A percentile compares a stretch with the other conserved stretches of the same genome.
phyloP scores from a whole-genome alignment of 176 grass and related monocot species.

The Bolboschoenus planiculmis region DNA sequence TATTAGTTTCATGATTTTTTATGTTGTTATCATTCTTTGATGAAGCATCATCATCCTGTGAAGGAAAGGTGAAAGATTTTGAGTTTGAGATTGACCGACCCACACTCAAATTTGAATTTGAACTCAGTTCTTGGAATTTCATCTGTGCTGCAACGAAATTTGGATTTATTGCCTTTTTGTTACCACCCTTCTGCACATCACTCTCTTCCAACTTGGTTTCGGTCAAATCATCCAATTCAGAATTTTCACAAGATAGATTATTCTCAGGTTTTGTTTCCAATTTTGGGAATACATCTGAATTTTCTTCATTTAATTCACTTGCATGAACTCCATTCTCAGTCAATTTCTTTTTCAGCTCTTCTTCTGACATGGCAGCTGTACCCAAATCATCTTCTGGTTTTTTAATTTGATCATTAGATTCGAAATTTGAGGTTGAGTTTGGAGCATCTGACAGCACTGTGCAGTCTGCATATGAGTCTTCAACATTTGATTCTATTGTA shows the following conservation, averaged over 20 bases:
- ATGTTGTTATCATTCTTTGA: constrained; percentile 38
- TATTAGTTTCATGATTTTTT: constrained; percentile 29
- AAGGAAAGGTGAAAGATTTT: constrained; percentile 14
- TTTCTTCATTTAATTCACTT: constrained; percentile 5
- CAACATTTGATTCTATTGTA: constrained; percentile 13
- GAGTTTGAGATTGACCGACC: constrained; percentile 31
- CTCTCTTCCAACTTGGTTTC: constrained; percentile 39
- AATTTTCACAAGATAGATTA: constrained; percentile 30
- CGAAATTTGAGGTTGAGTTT: constrained; percentile 18
- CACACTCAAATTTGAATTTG: constrained; percentile 32
- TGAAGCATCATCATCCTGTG: constrained; percentile 7
- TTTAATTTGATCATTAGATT: constrained; percentile 21
- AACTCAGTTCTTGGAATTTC: constrained; percentile 81
- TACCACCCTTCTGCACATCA: constrained; percentile 38
- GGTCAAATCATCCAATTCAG: constrained; percentile 13
- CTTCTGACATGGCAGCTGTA: not conserved
- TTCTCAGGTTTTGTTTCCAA: constrained; percentile 8
- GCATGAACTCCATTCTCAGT: constrained; percentile 24
- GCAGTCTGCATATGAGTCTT: not conserved
- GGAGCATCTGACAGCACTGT: not conserved
- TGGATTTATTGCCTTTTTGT: constrained; percentile 56
- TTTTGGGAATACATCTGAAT: not conserved
- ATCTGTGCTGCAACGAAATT: constrained; percentile 85
- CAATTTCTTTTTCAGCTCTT: constrained; percentile 35
- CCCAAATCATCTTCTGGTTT: constrained; percentile 21